These are phyloP conservation scores for Boletus rex-veris DNA, from an alignment of 768 basidiomycete species.

Conservation along the genomic window DNA sequence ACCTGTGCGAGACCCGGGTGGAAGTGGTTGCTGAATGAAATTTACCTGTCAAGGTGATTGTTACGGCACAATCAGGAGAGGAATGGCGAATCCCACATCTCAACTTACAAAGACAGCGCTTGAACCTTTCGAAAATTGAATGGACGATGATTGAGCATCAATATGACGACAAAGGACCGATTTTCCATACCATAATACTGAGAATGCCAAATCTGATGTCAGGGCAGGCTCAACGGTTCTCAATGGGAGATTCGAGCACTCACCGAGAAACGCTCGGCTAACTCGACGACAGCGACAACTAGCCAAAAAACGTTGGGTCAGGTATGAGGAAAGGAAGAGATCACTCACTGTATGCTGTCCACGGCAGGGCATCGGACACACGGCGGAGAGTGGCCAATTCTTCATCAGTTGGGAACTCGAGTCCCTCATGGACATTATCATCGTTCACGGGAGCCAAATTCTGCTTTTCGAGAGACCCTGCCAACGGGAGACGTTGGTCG, in stretches of 20 bases:
- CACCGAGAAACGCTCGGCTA: constrained; percentile 74
- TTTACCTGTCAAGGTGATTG: constrained; percentile 46
- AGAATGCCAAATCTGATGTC: not conserved
- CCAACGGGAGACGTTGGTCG: constrained; percentile 1
- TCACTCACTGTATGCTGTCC: constrained; percentile 45
- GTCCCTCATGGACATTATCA: constrained; percentile 46
- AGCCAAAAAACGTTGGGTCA: not conserved
- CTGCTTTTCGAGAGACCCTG: constrained; percentile 24
- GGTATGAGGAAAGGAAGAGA: not conserved
- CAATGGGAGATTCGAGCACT: constrained; percentile 10
- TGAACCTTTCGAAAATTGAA: constrained; percentile 28
- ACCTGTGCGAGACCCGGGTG: constrained; percentile 61
- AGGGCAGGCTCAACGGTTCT: not conserved
- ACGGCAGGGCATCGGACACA: constrained; percentile 56
- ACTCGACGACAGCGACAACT: constrained; percentile 66
- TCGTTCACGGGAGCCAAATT: constrained; percentile 1
- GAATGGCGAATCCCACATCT: not conserved
- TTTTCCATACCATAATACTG: constrained; percentile 44
- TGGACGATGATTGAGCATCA: not conserved
- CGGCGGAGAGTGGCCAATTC: constrained; percentile 56
- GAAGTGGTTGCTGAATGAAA: constrained; percentile 71
- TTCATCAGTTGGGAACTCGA: constrained; percentile 63
- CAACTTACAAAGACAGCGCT: constrained; percentile 39
- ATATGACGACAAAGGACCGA: constrained; percentile 4
- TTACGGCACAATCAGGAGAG: too few species aligned